Evolutionary conservation across 2,329 filamentous ascomycete species (phyloP).

Genomic region (Apiospora saccharicola): DNA sequence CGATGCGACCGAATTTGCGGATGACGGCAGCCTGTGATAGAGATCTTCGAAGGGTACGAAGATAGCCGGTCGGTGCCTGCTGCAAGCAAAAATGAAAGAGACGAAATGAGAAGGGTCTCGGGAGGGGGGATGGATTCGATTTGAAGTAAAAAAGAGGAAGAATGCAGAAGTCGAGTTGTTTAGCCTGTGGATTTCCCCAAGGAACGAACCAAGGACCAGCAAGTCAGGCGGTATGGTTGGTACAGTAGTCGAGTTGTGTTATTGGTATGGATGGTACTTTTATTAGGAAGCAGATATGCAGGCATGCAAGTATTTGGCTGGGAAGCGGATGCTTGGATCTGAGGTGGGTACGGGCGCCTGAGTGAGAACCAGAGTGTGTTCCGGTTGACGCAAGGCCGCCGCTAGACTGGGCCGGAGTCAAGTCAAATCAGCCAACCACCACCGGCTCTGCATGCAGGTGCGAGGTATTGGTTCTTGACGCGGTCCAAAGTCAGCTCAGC

Average conservation of each 20-base stretch:
- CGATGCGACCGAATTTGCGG: conserved; percentile 9
- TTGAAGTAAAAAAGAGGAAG: conserved; percentile 7
- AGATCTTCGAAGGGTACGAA: background rate
- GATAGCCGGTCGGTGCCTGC: conserved; percentile 10
- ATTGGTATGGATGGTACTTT: background rate
- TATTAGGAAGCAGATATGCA: conserved; percentile 5
- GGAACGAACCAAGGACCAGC: conserved; percentile 14
- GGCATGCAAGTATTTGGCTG: conserved; percentile 10
- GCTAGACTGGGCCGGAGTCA: conserved; percentile 18
- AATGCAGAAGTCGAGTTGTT: conserved; percentile 16
- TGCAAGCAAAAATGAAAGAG: conserved; percentile 11
- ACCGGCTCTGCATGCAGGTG: background rate
- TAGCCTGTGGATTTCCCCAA: conserved; percentile 16
- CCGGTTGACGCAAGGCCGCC: conserved; percentile 18
- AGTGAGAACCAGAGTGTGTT: background rate
- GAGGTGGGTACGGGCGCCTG: conserved; percentile 12
- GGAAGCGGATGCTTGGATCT: conserved; percentile 11
- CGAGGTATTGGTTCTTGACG: background rate
- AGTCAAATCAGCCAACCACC: conserved; percentile 8
- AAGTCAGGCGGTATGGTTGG: background rate
- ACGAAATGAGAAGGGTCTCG: conserved; percentile 20
- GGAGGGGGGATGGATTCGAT: background rate
- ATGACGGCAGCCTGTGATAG: conserved; percentile 3
- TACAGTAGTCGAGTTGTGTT: background rate
- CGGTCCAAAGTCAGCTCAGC: background rate